Percentiles rank a stretch among this genome's conserved stretches.
Evolutionary conservation across 2,329 filamentous ascomycete genomes (phyloP).

Genomic region (Acarospora socialis): DNA sequence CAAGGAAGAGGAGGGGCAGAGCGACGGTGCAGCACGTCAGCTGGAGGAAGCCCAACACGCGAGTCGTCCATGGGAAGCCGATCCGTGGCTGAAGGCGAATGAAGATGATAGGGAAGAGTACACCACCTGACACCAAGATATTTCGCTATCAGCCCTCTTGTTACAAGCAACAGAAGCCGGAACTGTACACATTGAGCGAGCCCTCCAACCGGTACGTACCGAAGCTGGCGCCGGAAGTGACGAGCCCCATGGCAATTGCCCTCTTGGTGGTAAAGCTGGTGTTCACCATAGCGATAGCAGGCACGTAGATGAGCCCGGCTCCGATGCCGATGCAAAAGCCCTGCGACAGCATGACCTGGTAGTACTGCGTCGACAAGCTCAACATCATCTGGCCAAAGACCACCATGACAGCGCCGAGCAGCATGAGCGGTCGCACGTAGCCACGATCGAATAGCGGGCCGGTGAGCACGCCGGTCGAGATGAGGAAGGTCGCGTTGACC

Average conservation of each 20-base stretch:
- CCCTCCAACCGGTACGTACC: slow-evolving; percentile 13
- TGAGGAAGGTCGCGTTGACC: slow-evolving; percentile 33
- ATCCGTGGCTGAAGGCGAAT: slow-evolving; percentile 32
- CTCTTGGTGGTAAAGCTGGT: slow-evolving; percentile 18
- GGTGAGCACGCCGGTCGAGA: slow-evolving; percentile 28
- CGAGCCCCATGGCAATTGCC: slow-evolving; percentile 20
- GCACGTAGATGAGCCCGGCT: slow-evolving; percentile 19
- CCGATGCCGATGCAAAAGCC: slow-evolving; percentile 21
- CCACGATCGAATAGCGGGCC: slow-evolving; percentile 37
- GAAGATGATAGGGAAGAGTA: slow-evolving; percentile 36
- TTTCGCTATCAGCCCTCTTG: no score
- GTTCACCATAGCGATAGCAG: slow-evolving; percentile 18
- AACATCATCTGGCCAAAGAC: slow-evolving; percentile 37
- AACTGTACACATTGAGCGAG: background rate
- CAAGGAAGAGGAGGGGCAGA: slow-evolving; percentile 24
- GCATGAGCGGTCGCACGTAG: slow-evolving; percentile 28
- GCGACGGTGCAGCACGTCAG: slow-evolving; percentile 28
- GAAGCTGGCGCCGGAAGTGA: slow-evolving; percentile 18
- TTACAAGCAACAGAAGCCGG: no score
- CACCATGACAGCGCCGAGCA: slow-evolving; percentile 27
- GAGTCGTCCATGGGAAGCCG: slow-evolving; percentile 42
- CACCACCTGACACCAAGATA: slow-evolving; percentile 22
- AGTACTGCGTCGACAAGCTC: slow-evolving; percentile 32
- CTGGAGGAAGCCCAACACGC: slow-evolving; percentile 33
- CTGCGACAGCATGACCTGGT: slow-evolving; percentile 25